Percentiles rank a stretch among this genome's conserved stretches.
These are phyloP conservation scores for Areca catechu DNA, from an alignment of 176 grass and related monocot species.

Conservation along the genomic window DNA sequence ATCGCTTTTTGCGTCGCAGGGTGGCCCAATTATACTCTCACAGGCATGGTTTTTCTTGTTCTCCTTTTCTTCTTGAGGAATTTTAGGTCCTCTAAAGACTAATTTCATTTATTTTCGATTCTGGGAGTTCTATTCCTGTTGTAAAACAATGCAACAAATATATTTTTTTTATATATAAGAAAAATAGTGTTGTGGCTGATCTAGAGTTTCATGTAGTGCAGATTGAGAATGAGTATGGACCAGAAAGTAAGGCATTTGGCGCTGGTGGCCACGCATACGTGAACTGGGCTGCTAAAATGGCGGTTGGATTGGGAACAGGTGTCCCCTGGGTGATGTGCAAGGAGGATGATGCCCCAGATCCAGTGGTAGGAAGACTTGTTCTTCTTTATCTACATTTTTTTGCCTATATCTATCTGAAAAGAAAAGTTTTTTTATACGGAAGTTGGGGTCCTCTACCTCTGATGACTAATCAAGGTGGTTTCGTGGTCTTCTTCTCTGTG, in stretches of 20 bases:
- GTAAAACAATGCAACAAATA: no score
- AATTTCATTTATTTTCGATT: slow-evolving; percentile 5
- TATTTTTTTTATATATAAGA: background rate
- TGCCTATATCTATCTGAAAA: background rate
- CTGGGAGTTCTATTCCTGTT: no score
- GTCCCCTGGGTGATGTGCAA: slow-evolving; percentile 99
- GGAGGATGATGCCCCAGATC: slow-evolving; percentile 97
- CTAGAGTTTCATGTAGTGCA: slow-evolving; percentile 13
- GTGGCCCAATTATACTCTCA: slow-evolving; percentile 93
- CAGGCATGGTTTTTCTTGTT: slow-evolving; percentile 49
- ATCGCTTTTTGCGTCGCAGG: slow-evolving; percentile 82
- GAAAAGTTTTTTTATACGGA: no score
- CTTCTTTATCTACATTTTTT: background rate
- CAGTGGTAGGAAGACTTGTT: slow-evolving; percentile 55
- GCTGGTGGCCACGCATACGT: slow-evolving; percentile 66
- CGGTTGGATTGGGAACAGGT: slow-evolving; percentile 54
- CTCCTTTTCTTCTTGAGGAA: background rate
- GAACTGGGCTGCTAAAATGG: slow-evolving; percentile 94
- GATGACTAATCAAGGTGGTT: no score
- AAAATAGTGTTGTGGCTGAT: no score
- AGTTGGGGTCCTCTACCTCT: no score
- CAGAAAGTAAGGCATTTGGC: slow-evolving; percentile 77
- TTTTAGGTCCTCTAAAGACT: no score
- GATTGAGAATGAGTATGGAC: slow-evolving; percentile 99
- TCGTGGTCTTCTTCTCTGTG: no score